These are phyloP conservation scores for Dactylorhiza incarnata DNA, from an alignment of 106 monocot species.

Conservation along the genomic window DNA sequence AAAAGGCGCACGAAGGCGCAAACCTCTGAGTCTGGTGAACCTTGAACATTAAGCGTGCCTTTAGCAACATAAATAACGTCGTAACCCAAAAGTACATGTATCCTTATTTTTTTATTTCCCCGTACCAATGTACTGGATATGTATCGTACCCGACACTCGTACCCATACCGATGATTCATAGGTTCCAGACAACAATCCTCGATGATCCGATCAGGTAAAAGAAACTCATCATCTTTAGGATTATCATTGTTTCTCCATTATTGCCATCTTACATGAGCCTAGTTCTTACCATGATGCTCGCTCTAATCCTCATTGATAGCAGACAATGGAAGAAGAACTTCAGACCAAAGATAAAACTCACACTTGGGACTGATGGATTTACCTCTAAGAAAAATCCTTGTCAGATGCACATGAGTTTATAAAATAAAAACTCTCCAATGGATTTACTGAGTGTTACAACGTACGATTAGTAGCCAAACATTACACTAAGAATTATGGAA, in stretches of 20 bases:
- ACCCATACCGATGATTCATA: too few relatives aligned
- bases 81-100: too few relatives aligned
- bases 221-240: background rate
- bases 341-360: background rate
- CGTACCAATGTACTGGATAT: too few relatives aligned
- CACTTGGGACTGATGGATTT: background rate
- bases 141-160: too few relatives aligned
- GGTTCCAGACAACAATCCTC: background rate
- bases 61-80: too few relatives aligned
- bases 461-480: background rate
- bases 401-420: too few relatives aligned
- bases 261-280: slow-evolving; percentile 1
- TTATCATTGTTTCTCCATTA: background rate
- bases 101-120: too few relatives aligned
- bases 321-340: background rate
- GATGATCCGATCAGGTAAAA: background rate
- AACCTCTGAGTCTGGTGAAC: too few relatives aligned
- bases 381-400: background rate
- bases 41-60: too few relatives aligned
- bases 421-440: background rate
- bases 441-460: background rate
- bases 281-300: slow-evolving; percentile 1
- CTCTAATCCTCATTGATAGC: background rate
- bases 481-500: too few relatives aligned
- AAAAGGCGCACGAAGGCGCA: too few relatives aligned